phyloP scores from a whole-genome alignment of 2,329 filamentous ascomycete genomes.

The Phaeosphaeriaceae sp. region DNA sequence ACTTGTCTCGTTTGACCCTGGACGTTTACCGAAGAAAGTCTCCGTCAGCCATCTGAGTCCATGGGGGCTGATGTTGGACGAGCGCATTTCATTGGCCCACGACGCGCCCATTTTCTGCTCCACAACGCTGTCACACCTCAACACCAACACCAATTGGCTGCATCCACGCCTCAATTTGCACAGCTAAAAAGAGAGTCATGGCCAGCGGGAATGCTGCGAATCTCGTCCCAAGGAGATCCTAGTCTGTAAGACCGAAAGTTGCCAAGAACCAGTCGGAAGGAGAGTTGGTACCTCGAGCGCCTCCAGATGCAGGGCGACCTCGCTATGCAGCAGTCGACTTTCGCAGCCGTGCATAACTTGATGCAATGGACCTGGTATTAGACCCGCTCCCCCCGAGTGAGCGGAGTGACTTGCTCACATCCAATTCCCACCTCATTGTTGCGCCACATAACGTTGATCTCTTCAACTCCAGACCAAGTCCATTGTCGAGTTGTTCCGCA shows the following conservation, averaged over 20 bases:
- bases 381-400: constrained; percentile 31
- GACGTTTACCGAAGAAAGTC: constrained; percentile 14
- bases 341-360: constrained; percentile 38
- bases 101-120: constrained; percentile 39
- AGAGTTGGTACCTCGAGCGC: constrained; percentile 16
- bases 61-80: constrained; percentile 7
- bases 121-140: constrained; percentile 36
- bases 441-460: not conserved
- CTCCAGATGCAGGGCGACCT: constrained; percentile 25
- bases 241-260: constrained; percentile 29
- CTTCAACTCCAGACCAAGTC: not conserved
- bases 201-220: constrained; percentile 40
- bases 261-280: constrained; percentile 36
- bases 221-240: constrained; percentile 31
- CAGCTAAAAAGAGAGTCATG: constrained; percentile 30
- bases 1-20: constrained; percentile 12
- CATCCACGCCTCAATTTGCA: constrained; percentile 40
- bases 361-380: constrained; percentile 36
- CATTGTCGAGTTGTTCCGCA: not conserved
- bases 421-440: not conserved
- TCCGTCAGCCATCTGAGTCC: constrained; percentile 1
- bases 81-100: constrained; percentile 32
- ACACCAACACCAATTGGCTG: constrained; percentile 37
- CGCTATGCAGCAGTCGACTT: constrained; percentile 17
- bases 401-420: not conserved